Base-by-base conservation (phyloP, 169 alveolate species). In the Babesia bigemina region DNA sequence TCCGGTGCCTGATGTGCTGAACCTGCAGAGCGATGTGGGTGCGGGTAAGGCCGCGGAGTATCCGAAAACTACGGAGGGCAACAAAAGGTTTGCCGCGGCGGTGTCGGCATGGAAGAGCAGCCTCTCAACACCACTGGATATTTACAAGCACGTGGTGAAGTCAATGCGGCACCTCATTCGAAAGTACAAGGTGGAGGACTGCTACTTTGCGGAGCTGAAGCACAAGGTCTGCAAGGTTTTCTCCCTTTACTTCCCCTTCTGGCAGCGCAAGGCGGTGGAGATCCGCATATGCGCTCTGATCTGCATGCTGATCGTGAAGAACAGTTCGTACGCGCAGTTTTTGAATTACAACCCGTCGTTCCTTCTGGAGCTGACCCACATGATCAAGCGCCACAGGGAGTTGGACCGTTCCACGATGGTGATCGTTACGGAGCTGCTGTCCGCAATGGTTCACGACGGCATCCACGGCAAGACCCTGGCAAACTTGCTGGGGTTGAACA, bases 381-480 rank as follows among this genome's bases (percentile, higher is more conserved):
- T 81, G 60, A 33, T 81, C 14, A 71, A 58, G 60, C 59, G 77
- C 44, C 78, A 71, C 73, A 29, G 24, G 19, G 71, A 72, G 21
- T 9, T 81, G 61, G 88, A 81, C 21, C 59, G 52, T 33, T 53
- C 72, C 17, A 81, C 88, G 22, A 81, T 81, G 88, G 78, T 65
- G 12, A 61, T 75, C 24, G 10, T 84, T 14, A 83, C 86, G 12
- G 90, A 83, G 58, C 56, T 83, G 17, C 48, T 83, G 39, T 73
- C 86, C 33, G 76, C 86, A 2, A 74, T 83, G 90, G 75, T 83
- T 17, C 75, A 75, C 58, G 90, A 83, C 33, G 90, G 90, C n/a
- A 63, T 74, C 17, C 90, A 83, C 42, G 75, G 61, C 48, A 83
- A 75, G 28, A 55, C 82, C 13, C 44, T 83, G 33, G 63, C 84